phyloP scores from a whole-genome alignment of 179 eudicot species.

The Silene vulgaris region DNA sequence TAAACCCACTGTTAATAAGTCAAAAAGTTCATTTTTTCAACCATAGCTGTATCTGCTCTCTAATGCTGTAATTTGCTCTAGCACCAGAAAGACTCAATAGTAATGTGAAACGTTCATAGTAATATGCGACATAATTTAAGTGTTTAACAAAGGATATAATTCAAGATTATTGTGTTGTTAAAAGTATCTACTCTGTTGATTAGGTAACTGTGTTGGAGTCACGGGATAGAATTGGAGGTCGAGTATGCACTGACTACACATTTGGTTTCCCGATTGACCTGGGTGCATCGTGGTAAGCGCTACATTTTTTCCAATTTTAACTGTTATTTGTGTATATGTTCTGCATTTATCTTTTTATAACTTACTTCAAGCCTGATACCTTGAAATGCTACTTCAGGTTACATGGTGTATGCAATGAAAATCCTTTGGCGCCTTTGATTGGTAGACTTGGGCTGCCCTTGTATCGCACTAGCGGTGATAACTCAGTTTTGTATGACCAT shows the following conservation, averaged over 20 bases:
- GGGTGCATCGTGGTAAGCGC: slow-evolving; percentile 94
- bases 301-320: not conserved
- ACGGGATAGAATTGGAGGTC: slow-evolving; percentile 91
- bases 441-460: slow-evolving; percentile 96
- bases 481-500: slow-evolving; percentile 96
- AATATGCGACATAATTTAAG: not conserved
- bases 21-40: not conserved
- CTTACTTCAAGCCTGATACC: slow-evolving; percentile 4
- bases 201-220: slow-evolving; percentile 88
- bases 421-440: slow-evolving; percentile 90
- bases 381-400: slow-evolving; percentile 52
- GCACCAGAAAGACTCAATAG: not conserved
- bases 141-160: not conserved
- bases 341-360: not conserved
- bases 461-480: slow-evolving; percentile 97
- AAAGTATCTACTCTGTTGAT: slow-evolving; percentile 5
- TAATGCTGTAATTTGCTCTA: not conserved
- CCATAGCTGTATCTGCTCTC: not conserved
- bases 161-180: slow-evolving; percentile 8
- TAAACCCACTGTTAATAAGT: not conserved
- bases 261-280: slow-evolving; percentile 95
- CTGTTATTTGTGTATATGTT: not conserved
- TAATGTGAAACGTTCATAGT: not conserved
- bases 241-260: slow-evolving; percentile 90
- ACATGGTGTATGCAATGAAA: slow-evolving; percentile 95